These are phyloP conservation scores for Diplosphaera chodatii DNA, from an alignment of 139 green algal species.

Conservation along the genomic window DNA sequence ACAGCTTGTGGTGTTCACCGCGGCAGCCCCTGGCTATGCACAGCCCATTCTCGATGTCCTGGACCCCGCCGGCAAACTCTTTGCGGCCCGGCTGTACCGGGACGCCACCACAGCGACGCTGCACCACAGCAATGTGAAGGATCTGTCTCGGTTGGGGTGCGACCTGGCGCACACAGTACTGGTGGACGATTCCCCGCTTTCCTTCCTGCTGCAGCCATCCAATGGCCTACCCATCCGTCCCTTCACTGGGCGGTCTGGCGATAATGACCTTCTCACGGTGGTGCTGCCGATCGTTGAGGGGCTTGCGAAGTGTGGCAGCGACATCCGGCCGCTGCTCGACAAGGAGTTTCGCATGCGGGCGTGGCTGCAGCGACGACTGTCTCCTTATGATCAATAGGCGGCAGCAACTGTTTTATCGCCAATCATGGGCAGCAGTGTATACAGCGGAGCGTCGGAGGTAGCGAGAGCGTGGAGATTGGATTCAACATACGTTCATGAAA, in stretches of 20 bases:
- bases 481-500: no score
- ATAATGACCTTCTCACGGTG: constrained; percentile 30
- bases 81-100: constrained; percentile 24
- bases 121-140: constrained; percentile 40
- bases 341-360: constrained; percentile 26
- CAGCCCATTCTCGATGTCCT: constrained; percentile 32
- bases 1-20: constrained; percentile 57
- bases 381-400: no score
- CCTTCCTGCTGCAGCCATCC: constrained; percentile 52
- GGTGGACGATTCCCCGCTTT: constrained; percentile 60
- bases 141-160: constrained; percentile 41
- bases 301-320: constrained; percentile 18
- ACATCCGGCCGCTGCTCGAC: constrained; percentile 49
- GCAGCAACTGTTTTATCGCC: no score
- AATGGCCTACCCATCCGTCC: constrained; percentile 53
- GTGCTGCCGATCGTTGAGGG: constrained; percentile 56
- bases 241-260: constrained; percentile 31
- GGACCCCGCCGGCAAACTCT: constrained; percentile 21
- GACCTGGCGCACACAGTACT: constrained; percentile 53
- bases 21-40: constrained; percentile 44
- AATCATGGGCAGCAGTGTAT: no score
- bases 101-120: constrained; percentile 12
- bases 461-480: no score
- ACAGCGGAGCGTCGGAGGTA: no score
- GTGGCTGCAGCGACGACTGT: constrained; percentile 19